Evolutionary conservation across 805 yeast genomes (phyloP), one percentile per base, ranked within the genome.

Genomic region (Cyberlindnera bimundalis): DNA sequence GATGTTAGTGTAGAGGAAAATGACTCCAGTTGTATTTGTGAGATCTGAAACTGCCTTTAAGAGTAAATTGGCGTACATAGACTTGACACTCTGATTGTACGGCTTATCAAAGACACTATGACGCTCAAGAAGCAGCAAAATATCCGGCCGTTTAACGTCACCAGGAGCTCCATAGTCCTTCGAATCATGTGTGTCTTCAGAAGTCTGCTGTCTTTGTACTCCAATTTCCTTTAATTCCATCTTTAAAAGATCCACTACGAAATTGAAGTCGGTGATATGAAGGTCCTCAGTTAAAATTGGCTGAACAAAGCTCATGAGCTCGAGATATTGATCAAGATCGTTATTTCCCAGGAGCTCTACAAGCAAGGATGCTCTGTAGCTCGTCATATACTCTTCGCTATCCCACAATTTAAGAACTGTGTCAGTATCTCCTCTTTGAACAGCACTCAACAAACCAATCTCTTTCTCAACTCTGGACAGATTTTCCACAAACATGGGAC

Each of bases 141-240:
- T 46, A 28, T 53, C 58, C 8, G 50, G 44, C 29, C 56, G 44
- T 31, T 52, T 55, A 12, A 53, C 29, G 29, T 42, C 41, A 25
- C 25, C 29, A 6, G 23, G 28, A 6, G 19, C 4, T 6, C 27
- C 39, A 38, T 15, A 45, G 15, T 30, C 39, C 23, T 37, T 26
- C 14, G 30, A 21, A 25, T 7, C 25, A 2, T 18, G 12, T 24
- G 35, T 37, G 3, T 23, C 23, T 18, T 29, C 32, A 12, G 16
- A 16, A 15, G 25, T 32, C 5, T 19, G 13, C n/a, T 44, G 43
- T 24, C 54, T 41, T 6, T 29, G 23, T 2, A 33, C 14, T 5
- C 50, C 47, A 7, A 26, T 32, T 5, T 13, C 16, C n/a, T 18
- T 35, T 4, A 51, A 29, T 9, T 45, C 46, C 2, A 17, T 9